A percentile compares a stretch with the other conserved stretches of the same genome.
Conservation (phyloP, 768 basidiomycete species). For the Naganishia friedmannii region DNA sequence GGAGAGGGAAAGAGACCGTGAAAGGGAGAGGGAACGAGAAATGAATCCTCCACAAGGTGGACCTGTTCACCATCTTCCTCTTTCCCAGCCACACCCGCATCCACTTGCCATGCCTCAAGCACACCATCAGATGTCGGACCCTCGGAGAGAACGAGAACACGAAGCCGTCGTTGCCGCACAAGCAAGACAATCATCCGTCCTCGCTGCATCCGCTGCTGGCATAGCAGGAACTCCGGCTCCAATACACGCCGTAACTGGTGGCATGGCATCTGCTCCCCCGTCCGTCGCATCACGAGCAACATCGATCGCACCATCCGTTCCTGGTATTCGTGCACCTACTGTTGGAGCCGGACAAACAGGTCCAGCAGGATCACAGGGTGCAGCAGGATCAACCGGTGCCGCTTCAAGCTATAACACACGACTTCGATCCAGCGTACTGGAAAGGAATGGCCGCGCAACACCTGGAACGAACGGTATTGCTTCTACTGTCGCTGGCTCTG, state of each 20-base stretch:
- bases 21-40: conserved; percentile 30
- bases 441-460: neutral
- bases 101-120: conserved; percentile 1
- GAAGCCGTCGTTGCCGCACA: neutral
- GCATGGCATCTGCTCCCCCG: neutral
- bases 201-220: neutral
- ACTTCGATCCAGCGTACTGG: neutral
- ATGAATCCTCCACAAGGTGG: neutral
- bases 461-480: neutral
- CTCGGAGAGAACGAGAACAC: neutral
- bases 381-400: neutral
- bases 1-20: conserved; percentile 25
- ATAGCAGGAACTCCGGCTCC: neutral
- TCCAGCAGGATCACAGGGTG: neutral
- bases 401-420: neutral
- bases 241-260: neutral
- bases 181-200: conserved; percentile 13
- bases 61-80: conserved; percentile 10
- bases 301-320: neutral
- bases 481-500: neutral
- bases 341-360: neutral
- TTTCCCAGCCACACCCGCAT: neutral
- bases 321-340: no score
- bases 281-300: neutral
- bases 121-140: conserved; percentile 6